Percentiles rank a stretch among this genome's conserved stretches.
Conservation (phyloP, 768 basidiomycete species). For the Lactifluus piperatus region DNA sequence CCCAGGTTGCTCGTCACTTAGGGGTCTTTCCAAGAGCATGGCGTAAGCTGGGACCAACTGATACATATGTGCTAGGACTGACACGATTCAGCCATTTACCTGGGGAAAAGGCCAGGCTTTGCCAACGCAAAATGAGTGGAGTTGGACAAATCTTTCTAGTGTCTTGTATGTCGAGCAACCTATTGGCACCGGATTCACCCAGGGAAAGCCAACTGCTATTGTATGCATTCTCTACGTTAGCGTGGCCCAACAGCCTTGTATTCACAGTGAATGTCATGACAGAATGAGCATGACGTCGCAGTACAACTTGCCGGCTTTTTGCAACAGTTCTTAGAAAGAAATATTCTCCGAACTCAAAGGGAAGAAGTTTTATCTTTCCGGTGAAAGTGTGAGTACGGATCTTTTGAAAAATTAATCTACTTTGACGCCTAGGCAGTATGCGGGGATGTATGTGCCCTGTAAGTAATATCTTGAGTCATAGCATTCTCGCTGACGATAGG, state of each 20-base stretch:
- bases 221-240: background rate
- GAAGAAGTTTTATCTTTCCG: conserved; percentile 61
- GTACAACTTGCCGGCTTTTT: conserved; percentile 52
- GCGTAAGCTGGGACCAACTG: conserved; percentile 50
- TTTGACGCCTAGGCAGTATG: conserved; percentile 41
- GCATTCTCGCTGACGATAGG: too few species aligned
- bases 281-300: conserved; percentile 45
- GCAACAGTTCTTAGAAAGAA: conserved; percentile 65
- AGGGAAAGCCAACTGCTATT: conserved; percentile 60
- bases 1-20: conserved; percentile 68
- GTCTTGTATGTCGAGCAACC: conserved; percentile 73
- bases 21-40: conserved; percentile 67
- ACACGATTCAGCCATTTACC: conserved; percentile 44
- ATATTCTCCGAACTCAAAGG: conserved; percentile 66
- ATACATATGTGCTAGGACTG: background rate
- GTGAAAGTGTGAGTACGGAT: conserved; percentile 55
- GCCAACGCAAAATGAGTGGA: conserved; percentile 54
- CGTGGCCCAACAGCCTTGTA: too few species aligned
- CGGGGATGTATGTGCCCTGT: conserved; percentile 61
- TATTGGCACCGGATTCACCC: conserved; percentile 71
- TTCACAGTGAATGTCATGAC: too few species aligned
- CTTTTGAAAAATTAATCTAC: background rate
- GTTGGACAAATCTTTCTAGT: conserved; percentile 76
- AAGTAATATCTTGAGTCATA: conserved; percentile 30
- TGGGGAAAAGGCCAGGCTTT: conserved; percentile 58